Conservation (phyloP, 495 filamentous ascomycete species). For the Tuber magnatum region DNA sequence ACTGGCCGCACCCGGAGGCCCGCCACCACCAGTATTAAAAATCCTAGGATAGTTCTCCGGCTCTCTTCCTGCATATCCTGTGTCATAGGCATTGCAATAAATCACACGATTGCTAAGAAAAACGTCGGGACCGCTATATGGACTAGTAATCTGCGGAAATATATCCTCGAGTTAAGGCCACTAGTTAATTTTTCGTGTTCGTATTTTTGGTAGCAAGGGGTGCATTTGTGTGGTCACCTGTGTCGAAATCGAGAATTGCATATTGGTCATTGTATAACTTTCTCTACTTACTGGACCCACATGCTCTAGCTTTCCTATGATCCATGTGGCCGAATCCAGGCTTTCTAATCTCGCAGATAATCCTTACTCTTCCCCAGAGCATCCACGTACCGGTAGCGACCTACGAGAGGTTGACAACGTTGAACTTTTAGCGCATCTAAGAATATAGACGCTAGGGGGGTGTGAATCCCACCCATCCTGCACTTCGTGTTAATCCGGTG, state of each 20-base stretch:
- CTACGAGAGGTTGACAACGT: not conserved
- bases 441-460: not conserved
- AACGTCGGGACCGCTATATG: not conserved
- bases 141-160: not conserved
- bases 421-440: not conserved
- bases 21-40: not conserved
- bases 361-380: not conserved
- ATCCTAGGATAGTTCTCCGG: not conserved
- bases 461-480: not conserved
- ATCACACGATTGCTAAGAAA: not conserved
- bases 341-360: not conserved
- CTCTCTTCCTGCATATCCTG: not conserved
- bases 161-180: not conserved
- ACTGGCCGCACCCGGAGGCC: not conserved
- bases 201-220: not conserved
- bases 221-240: no score
- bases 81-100: not conserved
- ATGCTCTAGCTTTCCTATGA: not conserved
- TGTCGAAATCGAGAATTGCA: not conserved
- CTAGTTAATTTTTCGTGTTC: not conserved
- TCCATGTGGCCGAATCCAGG: not conserved
- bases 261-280: not conserved
- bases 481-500: not conserved
- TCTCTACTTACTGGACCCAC: not conserved
- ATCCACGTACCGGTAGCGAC: not conserved